Evolutionary conservation across 306 rosid genomes (phyloP).

Genomic region (Trichosanthes cucumerina): DNA sequence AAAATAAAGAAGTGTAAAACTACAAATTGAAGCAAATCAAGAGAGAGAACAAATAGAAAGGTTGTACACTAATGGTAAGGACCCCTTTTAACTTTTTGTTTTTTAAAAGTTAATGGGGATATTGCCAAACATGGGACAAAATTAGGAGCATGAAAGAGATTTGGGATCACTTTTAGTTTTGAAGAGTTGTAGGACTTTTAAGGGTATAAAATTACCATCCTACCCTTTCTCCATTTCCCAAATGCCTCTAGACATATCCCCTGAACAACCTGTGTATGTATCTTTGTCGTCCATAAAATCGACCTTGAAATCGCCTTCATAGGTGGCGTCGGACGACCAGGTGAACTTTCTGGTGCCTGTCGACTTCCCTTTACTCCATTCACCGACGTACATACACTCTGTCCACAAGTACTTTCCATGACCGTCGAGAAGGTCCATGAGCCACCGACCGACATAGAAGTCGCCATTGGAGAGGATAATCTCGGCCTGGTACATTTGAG

Average conservation of each 20-base stretch:
- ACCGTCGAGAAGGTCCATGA: slow-evolving; percentile 43
- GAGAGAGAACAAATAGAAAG: no score
- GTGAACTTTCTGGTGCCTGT: slow-evolving; percentile 69
- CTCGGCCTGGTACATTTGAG: slow-evolving; percentile 38
- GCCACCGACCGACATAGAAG: slow-evolving; percentile 66
- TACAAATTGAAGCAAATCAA: no score
- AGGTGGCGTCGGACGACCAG: slow-evolving; percentile 90
- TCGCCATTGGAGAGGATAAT: slow-evolving; percentile 60
- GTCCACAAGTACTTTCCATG: slow-evolving; percentile 75
- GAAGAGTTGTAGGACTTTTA: no score
- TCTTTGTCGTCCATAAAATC: slow-evolving; percentile 72
- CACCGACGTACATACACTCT: slow-evolving; percentile 87
- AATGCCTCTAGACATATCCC: slow-evolving; percentile 59
- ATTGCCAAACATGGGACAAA: no score
- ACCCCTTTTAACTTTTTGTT: no score
- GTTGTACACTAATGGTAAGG: no score
- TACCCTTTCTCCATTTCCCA: no score
- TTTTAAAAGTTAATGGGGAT: no score
- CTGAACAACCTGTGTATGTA: slow-evolving; percentile 51
- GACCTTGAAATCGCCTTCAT: slow-evolving; percentile 68
- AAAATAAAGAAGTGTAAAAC: no score
- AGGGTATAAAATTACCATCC: no score
- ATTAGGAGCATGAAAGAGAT: no score
- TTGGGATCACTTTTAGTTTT: no score
- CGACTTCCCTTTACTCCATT: slow-evolving; percentile 55